Evolutionary conservation across 495 filamentous ascomycete species (phyloP), one percentile per base, ranked within the genome.

Genomic region (Amniculicola lignicola): DNA sequence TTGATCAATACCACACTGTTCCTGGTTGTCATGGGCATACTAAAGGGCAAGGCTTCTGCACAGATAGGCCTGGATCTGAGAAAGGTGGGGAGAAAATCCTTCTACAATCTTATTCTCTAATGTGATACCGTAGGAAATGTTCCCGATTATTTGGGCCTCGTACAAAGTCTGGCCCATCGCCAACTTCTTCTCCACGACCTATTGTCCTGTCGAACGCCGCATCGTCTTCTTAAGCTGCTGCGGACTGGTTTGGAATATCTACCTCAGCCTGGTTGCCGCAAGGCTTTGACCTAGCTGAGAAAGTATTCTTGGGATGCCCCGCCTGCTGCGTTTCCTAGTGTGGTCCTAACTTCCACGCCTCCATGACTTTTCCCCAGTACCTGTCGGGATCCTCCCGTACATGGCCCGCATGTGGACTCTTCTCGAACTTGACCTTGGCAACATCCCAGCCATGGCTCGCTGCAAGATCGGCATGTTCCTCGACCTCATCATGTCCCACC

Each of bases 401-500:
- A 56, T 63, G 59, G 12, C 43, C 55, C 22, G 29, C 55, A 40
- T 68, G 65, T 28, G 51, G 36, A 43, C 62, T 65, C 2, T 35
- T 48, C 51, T 59, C 54, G 29, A 68, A 65, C 29, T 40, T n/a
- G 5, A 61, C 49, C 15, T 52, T 56, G 19, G 47, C 46, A 14
- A 65, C 42, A 35, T 27, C 22, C 57, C 54, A 61, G 2, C 61
- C 66, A 19, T 47, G 46, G 28, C 7, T n/a, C 31, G 33, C 38
- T 6, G 63, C 67, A 14, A 59, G 57, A 27, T 56, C 48, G 1
- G 65, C 65, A 59, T 70, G 67, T 41, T 54, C 54, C 38, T 68
- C 59, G 12, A 70, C 63, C 42, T 66, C 63, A 19, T 58, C 37
- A 23, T 33, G n/a, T 11, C 42, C 39, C 1, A 68, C 61, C 52